These are phyloP conservation scores for Balansia obtecta DNA, from an alignment of 2,329 filamentous ascomycete species.

Conservation along the genomic window DNA sequence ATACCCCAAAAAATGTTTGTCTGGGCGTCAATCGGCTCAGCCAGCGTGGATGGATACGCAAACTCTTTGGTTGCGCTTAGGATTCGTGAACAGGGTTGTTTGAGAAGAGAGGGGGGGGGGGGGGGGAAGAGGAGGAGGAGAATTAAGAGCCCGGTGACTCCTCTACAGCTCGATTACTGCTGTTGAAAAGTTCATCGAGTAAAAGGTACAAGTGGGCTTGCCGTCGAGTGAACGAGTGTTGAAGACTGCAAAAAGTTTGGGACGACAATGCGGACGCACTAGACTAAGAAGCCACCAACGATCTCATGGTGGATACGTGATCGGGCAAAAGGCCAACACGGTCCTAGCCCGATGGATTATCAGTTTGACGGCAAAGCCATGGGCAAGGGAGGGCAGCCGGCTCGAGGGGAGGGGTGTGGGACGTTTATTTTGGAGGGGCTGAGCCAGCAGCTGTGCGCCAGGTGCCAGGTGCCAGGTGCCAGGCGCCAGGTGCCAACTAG, in stretches of 20 bases:
- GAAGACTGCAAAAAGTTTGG: not conserved
- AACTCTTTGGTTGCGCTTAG: not conserved
- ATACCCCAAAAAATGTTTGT: not conserved
- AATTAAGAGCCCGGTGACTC: not conserved
- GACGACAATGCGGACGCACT: conserved; percentile 1
- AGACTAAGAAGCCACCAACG: not conserved
- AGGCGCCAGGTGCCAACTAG: no score
- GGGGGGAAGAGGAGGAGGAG: no score
- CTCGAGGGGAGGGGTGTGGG: not conserved
- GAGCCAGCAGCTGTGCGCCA: not conserved
- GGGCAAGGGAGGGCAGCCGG: not conserved
- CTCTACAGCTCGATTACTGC: no score
- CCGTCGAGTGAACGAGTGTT: not conserved
- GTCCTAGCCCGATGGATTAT: not conserved
- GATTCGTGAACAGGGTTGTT: no score
- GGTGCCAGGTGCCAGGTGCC: no score
- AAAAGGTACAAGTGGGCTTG: not conserved
- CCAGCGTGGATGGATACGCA: not conserved
- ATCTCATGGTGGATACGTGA: not conserved
- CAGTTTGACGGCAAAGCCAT: not conserved
- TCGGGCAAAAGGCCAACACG: not conserved
- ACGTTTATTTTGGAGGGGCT: not conserved
- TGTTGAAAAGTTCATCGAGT: not conserved
- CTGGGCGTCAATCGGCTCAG: no score
- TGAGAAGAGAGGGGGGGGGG: no score